These are phyloP conservation scores for Epichloe festucae DNA, from an alignment of 2,329 filamentous ascomycete genomes.

Conservation along the genomic window DNA sequence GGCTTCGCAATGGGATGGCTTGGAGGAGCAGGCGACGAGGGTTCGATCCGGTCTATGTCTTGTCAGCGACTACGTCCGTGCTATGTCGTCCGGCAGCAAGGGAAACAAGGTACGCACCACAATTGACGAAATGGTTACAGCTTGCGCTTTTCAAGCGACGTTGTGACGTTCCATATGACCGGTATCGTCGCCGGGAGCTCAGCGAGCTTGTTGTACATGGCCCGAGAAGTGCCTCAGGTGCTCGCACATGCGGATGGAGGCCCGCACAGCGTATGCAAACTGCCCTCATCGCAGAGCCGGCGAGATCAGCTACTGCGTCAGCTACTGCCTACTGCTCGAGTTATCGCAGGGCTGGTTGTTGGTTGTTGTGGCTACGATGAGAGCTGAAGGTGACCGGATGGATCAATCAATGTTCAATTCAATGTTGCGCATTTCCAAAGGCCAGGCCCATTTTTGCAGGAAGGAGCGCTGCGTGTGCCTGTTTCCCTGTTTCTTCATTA, in stretches of 20 bases:
- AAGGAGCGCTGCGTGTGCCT: background rate
- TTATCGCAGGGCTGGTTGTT: background rate
- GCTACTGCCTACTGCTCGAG: background rate
- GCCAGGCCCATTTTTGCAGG: background rate
- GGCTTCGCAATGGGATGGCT: conserved; percentile 12
- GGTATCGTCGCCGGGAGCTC: background rate
- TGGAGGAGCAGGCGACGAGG: conserved; percentile 6
- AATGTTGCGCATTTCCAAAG: too few species aligned
- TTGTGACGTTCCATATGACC: conserved; percentile 4
- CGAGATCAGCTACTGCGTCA: background rate
- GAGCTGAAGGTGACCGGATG: background rate
- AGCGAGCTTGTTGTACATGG: background rate
- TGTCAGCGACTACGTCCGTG: background rate
- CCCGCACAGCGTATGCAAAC: conserved; percentile 16
- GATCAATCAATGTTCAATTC: too few species aligned
- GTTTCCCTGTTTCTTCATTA: too few species aligned
- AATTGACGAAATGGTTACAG: conserved; percentile 25
- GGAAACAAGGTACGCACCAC: conserved; percentile 12
- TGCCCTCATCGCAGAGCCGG: conserved; percentile 14
- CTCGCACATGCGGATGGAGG: conserved; percentile 2
- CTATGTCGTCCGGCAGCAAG: too few species aligned
- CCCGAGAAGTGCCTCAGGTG: background rate
- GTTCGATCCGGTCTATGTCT: conserved; percentile 1
- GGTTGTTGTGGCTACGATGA: background rate
- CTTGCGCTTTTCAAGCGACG: conserved; percentile 16